Evolutionary conservation across 176 grass and related monocot genomes (phyloP), one percentile per base, ranked within the genome.

Genomic region (Ananas comosus): DNA sequence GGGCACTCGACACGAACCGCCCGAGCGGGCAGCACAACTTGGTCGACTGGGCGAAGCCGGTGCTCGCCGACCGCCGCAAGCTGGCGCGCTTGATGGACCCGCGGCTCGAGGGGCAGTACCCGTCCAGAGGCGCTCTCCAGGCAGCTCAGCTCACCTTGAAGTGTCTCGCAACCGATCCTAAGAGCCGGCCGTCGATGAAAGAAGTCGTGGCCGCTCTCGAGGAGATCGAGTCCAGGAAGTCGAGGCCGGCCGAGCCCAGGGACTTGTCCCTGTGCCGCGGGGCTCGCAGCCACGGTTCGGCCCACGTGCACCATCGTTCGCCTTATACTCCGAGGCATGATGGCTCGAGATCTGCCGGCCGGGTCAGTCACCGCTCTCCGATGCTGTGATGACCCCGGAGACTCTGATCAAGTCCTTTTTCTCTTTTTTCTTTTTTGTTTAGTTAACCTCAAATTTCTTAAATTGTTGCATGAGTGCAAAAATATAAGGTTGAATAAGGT

Each of bases 1-100:
- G 87, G 7, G 91, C 91, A 25, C 91, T 90, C 53, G 91, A 95
- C 69, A 49, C 16, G n/a, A 90, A 76, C 83, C 81, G 91, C 11
- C 91, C 91, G 27, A 87, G 70, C 57, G 66, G 88, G 67, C 81
- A 90, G 76, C 69, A 72, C 19, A 95, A 70, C 61, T 80, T 95
- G 49, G 81, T 90, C 50, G 81, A 95, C 29, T 95, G 91, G 91
- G 80, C 83, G 2, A 72, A 70, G 9, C 84, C 91, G 0, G 80
- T 73, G 70, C 77, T 95, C 52, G 25, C 81, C 12, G 75, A 83
- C 11, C 51, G 87, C 6, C 53, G 56, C 50, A 95, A 95, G 72
- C 72, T 95, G 47, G 67, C 87, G 4, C 57, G 72, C 2, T 78
- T 95, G 65, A 86, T 95, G 54, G 91, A 95, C 73, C 84, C 69